A percentile compares a stretch with the other conserved stretches of the same genome.
These are phyloP conservation scores for Aegilops umbellulata DNA, from an alignment of 176 grass and related monocot genomes.

Conservation along the genomic window DNA sequence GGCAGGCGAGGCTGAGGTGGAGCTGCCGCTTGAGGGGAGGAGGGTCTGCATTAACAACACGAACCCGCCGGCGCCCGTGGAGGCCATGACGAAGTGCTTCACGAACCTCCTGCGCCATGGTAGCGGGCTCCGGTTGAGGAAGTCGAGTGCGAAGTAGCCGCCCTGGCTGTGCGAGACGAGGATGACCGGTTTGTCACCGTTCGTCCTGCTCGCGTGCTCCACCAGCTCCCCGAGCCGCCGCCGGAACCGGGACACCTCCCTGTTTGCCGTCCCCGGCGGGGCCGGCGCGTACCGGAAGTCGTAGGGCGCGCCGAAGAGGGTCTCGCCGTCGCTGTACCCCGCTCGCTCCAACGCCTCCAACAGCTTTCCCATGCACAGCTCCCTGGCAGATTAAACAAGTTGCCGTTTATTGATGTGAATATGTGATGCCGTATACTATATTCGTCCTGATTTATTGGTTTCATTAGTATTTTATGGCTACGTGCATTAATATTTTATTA, in stretches of 20 bases:
- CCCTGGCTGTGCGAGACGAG: conserved; percentile 25
- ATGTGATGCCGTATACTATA: too few species aligned
- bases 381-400: neutral
- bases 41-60: neutral
- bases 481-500: too few species aligned
- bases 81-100: conserved; percentile 38
- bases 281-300: conserved; percentile 38
- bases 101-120: conserved; percentile 26
- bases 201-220: conserved; percentile 4
- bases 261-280: conserved; percentile 4
- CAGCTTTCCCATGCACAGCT: neutral
- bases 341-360: conserved; percentile 9
- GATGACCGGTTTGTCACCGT: neutral
- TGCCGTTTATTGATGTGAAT: too few species aligned
- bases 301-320: conserved; percentile 44
- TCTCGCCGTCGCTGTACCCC: conserved; percentile 31
- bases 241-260: neutral
- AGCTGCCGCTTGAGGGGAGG: neutral
- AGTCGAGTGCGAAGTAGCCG: conserved; percentile 19
- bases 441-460: too few species aligned
- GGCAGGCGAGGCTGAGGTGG: too few species aligned
- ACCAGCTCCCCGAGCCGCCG: neutral
- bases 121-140: conserved; percentile 31
- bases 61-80: conserved; percentile 14
- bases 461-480: too few species aligned